Conservation (phyloP, 208 protist genomes). For the Endotrypanum monterogeii region DNA sequence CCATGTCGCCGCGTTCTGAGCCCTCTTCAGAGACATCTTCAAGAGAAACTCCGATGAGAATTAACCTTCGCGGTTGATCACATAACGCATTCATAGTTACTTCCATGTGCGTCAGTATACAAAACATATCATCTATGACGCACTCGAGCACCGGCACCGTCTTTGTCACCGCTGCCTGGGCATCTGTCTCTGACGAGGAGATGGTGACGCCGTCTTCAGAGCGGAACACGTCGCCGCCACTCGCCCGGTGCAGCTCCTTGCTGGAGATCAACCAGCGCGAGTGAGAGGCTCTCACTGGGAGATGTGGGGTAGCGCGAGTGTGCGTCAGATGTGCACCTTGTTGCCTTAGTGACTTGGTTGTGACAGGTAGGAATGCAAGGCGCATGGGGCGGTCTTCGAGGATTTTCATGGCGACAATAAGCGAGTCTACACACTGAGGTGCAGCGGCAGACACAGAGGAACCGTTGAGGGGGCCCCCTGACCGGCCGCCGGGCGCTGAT, state of each 20-base stretch:
- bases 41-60: conserved; percentile 51
- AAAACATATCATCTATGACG: conserved; percentile 58
- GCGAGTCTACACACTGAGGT: conserved; percentile 17
- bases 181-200: neutral
- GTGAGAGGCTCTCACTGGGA: neutral
- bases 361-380: conserved; percentile 44
- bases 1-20: conserved; percentile 16
- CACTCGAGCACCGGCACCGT: conserved; percentile 66
- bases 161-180: neutral
- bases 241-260: neutral
- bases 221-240: neutral
- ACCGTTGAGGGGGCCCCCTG: conserved; percentile 5
- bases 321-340: neutral
- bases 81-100: conserved; percentile 23
- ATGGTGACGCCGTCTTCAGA: neutral
- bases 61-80: conserved; percentile 8
- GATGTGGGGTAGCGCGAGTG: neutral
- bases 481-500: neutral
- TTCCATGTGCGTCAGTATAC: conserved; percentile 44
- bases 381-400: conserved; percentile 62
- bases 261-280: neutral
- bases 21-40: conserved; percentile 37
- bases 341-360: conserved; percentile 8
- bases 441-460: neutral
- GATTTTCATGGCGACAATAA: conserved; percentile 37